Evolutionary conservation across 2,329 filamentous ascomycete genomes (phyloP).

Genomic region (Tolypocladium endophyticum): DNA sequence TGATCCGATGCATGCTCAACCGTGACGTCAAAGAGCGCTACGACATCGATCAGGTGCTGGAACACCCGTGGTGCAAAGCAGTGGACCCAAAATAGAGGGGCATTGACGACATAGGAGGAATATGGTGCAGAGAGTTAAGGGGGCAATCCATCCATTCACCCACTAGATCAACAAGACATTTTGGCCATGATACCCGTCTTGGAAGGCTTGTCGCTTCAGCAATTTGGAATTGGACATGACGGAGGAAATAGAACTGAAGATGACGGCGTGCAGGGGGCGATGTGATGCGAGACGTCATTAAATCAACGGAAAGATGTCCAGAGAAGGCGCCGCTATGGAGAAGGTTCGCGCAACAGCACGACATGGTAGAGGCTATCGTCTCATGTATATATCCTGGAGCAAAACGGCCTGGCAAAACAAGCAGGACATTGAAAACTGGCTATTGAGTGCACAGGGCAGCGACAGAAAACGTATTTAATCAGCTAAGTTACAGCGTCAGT

Average conservation of each 20-base stretch:
- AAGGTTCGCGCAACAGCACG: not conserved
- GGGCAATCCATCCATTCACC: not conserved
- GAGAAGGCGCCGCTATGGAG: not conserved
- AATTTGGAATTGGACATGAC: not conserved
- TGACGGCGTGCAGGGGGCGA: not conserved
- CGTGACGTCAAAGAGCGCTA: slow-evolving; percentile 74
- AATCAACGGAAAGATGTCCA: not conserved
- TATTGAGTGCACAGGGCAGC: not conserved
- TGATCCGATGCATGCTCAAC: slow-evolving; percentile 86
- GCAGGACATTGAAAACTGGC: not conserved
- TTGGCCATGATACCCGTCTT: slow-evolving; percentile 1
- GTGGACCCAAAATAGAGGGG: slow-evolving; percentile 4
- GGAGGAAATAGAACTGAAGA: not conserved
- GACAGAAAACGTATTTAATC: not conserved
- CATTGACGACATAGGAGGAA: not conserved
- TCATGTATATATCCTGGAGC: not conserved
- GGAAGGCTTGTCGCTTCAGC: not conserved
- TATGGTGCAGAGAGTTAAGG: not conserved
- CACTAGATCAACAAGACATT: not conserved
- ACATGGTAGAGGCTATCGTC: not conserved
- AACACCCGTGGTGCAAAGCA: slow-evolving; percentile 67
- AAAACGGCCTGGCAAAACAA: not conserved
- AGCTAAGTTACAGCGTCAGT: slow-evolving; percentile 8
- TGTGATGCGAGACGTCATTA: not conserved
- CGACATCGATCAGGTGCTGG: slow-evolving; percentile 78